These are phyloP conservation scores for Phaeotremella fagi DNA, from an alignment of 768 basidiomycete species.

Conservation along the genomic window DNA sequence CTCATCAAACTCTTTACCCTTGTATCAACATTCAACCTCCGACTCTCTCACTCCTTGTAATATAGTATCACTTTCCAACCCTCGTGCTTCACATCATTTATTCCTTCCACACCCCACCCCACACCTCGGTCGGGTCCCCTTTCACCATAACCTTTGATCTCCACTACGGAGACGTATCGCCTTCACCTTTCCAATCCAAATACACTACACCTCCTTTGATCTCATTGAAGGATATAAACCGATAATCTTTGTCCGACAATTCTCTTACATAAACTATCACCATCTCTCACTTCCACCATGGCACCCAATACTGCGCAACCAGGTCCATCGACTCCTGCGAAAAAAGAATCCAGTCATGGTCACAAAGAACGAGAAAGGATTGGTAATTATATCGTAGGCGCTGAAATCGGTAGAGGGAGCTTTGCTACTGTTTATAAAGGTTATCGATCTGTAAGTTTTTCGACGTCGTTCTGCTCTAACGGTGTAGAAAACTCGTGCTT, in stretches of 20 bases:
- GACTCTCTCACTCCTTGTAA: no score
- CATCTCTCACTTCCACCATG: neutral
- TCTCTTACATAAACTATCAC: no score
- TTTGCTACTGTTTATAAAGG: conserved; percentile 96
- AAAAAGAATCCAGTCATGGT: neutral
- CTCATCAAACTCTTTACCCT: no score
- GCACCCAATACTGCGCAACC: neutral
- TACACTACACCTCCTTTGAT: neutral
- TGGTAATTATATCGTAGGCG: conserved; percentile 48
- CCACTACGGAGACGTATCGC: neutral
- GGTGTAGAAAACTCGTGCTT: conserved; percentile 64
- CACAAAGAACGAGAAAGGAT: conserved; percentile 35
- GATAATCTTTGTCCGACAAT: no score
- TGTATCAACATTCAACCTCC: no score
- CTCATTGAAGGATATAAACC: neutral
- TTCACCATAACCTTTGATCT: neutral
- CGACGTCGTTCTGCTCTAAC: neutral
- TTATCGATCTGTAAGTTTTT: conserved; percentile 68
- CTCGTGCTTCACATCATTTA: no score
- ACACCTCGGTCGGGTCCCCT: neutral
- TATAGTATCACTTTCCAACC: no score
- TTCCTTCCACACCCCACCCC: no score
- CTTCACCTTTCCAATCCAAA: no score
- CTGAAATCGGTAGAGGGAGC: conserved; percentile 62
- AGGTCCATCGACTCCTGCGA: neutral